Percentiles rank a stretch among this genome's conserved stretches.
These are phyloP conservation scores for Avena atlantica DNA, from an alignment of 176 grass and related monocot species.

Conservation along the genomic window DNA sequence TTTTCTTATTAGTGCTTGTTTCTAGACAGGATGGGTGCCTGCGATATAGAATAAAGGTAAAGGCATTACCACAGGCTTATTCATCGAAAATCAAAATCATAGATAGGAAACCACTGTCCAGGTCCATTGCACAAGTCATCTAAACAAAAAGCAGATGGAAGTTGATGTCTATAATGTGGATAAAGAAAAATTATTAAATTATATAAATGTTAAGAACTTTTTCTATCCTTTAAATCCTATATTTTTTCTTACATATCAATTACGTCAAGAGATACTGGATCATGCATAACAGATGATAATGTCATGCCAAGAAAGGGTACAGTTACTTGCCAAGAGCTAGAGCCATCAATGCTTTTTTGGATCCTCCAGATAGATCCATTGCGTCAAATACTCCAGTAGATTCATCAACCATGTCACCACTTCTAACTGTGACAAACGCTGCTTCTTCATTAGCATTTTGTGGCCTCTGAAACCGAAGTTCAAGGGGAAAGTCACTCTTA, in stretches of 20 bases:
- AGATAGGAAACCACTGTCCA: not conserved
- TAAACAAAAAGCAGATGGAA: not conserved
- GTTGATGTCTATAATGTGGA: conserved; percentile 12
- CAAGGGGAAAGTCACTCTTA: conserved; percentile 73
- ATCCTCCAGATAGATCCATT: conserved; percentile 79
- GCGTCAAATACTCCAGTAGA: conserved; percentile 71
- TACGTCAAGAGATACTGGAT: conserved; percentile 22
- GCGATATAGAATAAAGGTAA: too few relatives aligned
- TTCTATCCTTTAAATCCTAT: conserved; percentile 13
- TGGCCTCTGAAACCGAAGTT: conserved; percentile 72
- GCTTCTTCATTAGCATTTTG: conserved; percentile 62
- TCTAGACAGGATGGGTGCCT: too few relatives aligned
- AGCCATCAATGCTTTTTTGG: conserved; percentile 78
- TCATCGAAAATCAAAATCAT: too few relatives aligned
- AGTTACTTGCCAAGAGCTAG: conserved; percentile 74
- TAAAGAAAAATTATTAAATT: conserved; percentile 26
- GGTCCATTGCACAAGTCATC: not conserved
- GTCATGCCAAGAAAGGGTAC: conserved; percentile 35
- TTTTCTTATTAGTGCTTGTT: too few relatives aligned
- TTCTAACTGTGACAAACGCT: conserved; percentile 66
- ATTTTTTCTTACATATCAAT: conserved; percentile 28
- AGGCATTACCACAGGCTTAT: too few relatives aligned
- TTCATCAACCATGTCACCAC: conserved; percentile 80
- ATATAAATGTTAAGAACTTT: conserved; percentile 13
- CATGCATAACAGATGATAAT: conserved; percentile 27